Evolutionary conservation across 441 rosid genomes (phyloP), one percentile per base, ranked within the genome.

Genomic region (Omphalea diandra): DNA sequence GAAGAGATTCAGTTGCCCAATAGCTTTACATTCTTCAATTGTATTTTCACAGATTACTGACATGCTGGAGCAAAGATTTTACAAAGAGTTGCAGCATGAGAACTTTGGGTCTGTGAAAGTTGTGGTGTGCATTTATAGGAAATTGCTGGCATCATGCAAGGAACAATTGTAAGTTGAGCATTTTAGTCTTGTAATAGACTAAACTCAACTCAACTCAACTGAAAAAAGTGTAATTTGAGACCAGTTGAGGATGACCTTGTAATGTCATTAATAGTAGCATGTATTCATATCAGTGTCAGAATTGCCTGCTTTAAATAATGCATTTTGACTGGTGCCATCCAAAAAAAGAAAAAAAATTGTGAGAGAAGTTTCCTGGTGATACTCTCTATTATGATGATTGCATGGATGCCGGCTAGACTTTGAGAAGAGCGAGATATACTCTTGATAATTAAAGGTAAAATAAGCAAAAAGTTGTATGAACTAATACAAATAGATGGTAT

Each of bases 61-160:
- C 60, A 76, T 81, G 49, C 79, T 94, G 58, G 94, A 94, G 91
- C 98, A 88, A 77, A 86, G 86, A 78, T 90, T 90, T 76, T 94
- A 82, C 88, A 94, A 92, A 83, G 97, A 92, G 77, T 74, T 94
- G 81, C 86, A 97, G 43, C 87, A 86, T 75, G 94, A 83, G 77
- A 83, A 88, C 76, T 83, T 82, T 76, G 97, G 90, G 81, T 89
- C 87, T 29, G 98, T 86, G 17, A 89, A 88, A 83, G 94, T 88
- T 46, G 90, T 92, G 60, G 76, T 88, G 63, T 88, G 86, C 83
- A 82, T 92, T 76, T 94, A 92, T 73, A 83, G 82, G 82, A 88
- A 87, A 75, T 76, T 90, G 61, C 81, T 90, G 73, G 86, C 88
- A 5, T 86, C 90, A 63, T 94, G 98, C 79, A 92, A 89, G 83